Percentiles rank a stretch among this genome's conserved stretches.
phyloP scores from a whole-genome alignment of 2,329 filamentous ascomycete species.

The Calonectria hongkongensis region DNA sequence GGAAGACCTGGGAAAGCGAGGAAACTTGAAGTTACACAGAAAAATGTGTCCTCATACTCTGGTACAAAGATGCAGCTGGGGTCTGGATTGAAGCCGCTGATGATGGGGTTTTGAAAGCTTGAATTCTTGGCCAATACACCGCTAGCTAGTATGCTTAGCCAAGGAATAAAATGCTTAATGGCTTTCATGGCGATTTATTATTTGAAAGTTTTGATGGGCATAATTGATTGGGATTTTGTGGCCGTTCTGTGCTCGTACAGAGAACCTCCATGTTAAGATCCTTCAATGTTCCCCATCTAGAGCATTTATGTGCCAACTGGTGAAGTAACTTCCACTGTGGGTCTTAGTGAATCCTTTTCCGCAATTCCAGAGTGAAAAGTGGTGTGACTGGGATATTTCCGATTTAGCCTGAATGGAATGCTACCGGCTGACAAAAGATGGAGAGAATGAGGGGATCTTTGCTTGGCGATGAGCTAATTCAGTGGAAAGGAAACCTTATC shows the following conservation, averaged over 20 bases:
- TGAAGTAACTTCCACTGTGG: not conserved
- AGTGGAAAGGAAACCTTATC: not conserved
- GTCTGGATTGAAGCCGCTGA: constrained; percentile 71
- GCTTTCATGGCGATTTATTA: not conserved
- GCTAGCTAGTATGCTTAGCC: not conserved
- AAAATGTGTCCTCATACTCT: constrained; percentile 66
- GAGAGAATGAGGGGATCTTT: not conserved
- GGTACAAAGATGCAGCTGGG: constrained; percentile 65
- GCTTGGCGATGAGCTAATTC: not conserved
- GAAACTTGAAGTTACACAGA: constrained; percentile 57
- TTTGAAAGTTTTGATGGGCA: not conserved
- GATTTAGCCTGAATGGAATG: constrained; percentile 16
- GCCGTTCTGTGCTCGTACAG: not conserved
- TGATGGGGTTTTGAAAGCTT: constrained; percentile 64
- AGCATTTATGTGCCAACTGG: not conserved
- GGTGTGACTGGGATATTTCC: constrained; percentile 8
- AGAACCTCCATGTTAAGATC: not conserved
- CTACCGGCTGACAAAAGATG: not conserved
- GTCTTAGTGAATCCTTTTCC: constrained; percentile 1
- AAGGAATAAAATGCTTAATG: not conserved
- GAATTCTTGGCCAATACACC: constrained; percentile 20
- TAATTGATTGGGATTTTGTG: not conserved
- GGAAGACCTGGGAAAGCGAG: constrained; percentile 7
- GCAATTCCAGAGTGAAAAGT: not conserved
- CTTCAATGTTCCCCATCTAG: not conserved